Conservation (phyloP, 2,329 filamentous ascomycete species). For the Bisporella sp. region DNA sequence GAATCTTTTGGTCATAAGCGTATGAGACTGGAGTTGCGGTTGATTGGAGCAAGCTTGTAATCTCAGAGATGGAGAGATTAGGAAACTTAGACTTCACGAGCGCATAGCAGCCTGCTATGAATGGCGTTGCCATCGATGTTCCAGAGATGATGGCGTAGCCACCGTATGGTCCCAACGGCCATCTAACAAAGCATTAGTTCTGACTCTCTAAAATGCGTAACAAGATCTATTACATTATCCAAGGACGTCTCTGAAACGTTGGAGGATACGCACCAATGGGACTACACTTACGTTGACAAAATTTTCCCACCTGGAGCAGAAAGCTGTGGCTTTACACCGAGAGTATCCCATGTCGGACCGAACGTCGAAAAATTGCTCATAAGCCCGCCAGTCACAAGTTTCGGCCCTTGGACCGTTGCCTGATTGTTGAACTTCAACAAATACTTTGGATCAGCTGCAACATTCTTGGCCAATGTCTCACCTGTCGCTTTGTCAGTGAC, state of each 20-base stretch:
- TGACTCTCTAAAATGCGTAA: too few relatives aligned
- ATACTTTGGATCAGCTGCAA: too few relatives aligned
- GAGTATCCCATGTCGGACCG: background rate
- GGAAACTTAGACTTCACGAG: constrained; percentile 29
- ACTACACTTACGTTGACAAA: background rate
- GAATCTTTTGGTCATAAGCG: constrained; percentile 22
- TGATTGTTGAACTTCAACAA: too few relatives aligned
- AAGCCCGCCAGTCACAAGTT: background rate
- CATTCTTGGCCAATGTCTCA: too few relatives aligned
- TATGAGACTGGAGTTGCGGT: constrained; percentile 23
- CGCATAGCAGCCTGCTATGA: constrained; percentile 27
- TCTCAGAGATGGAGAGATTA: constrained; percentile 19
- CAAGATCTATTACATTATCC: too few relatives aligned
- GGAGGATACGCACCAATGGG: too few relatives aligned
- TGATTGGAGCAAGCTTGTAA: constrained; percentile 25
- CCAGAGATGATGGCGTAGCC: constrained; percentile 24
- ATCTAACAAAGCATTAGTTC: too few relatives aligned
- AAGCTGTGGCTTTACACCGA: background rate
- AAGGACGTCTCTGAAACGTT: too few relatives aligned
- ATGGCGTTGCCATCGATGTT: constrained; percentile 33
- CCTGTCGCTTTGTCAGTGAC: too few relatives aligned
- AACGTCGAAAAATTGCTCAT: background rate
- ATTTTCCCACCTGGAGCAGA: background rate
- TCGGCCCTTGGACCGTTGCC: too few relatives aligned
- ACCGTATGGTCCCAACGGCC: background rate